Percentiles rank a stretch among this genome's conserved stretches.
Evolutionary conservation across 768 basidiomycete genomes (phyloP).

Genomic region (Termitomyces sp.): DNA sequence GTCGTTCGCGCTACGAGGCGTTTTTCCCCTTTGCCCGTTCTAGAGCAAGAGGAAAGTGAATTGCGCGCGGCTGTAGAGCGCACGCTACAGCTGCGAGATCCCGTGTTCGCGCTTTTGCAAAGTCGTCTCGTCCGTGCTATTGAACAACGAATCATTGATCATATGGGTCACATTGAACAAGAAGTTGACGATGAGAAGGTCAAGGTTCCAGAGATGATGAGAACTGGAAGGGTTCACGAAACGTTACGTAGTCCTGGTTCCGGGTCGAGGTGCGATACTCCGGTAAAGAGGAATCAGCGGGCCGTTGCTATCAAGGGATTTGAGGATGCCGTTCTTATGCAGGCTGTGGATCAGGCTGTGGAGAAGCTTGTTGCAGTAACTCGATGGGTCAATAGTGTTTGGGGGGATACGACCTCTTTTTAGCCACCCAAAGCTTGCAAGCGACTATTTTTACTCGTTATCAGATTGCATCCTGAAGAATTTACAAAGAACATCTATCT

Average conservation of each 20-base stretch:
- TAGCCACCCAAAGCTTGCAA: not conserved
- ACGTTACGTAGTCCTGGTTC: not conserved
- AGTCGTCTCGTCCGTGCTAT: slow-evolving; percentile 46
- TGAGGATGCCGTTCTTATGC: slow-evolving; percentile 53
- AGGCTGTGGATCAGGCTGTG: slow-evolving; percentile 35
- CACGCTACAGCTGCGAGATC: slow-evolving; percentile 55
- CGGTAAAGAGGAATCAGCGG: not conserved
- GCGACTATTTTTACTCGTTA: not conserved
- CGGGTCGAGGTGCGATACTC: not conserved
- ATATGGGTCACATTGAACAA: not conserved
- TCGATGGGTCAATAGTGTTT: slow-evolving; percentile 51
- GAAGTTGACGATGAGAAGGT: not conserved
- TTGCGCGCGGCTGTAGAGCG: slow-evolving; percentile 60
- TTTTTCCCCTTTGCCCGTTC: slow-evolving; percentile 13
- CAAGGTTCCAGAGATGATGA: slow-evolving; percentile 26
- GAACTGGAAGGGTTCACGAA: slow-evolving; percentile 23
- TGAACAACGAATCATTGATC: slow-evolving; percentile 12
- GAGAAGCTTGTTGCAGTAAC: slow-evolving; percentile 33
- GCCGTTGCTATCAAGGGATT: slow-evolving; percentile 50
- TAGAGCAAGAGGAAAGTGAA: slow-evolving; percentile 39
- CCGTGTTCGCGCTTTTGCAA: slow-evolving; percentile 61
- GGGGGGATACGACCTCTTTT: slow-evolving; percentile 32
- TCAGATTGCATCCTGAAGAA: not conserved
- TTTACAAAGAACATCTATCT: not conserved
- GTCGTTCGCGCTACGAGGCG: slow-evolving; percentile 49